phyloP scores from a whole-genome alignment of 805 yeast genomes.

The Ogataea paraovalis region DNA sequence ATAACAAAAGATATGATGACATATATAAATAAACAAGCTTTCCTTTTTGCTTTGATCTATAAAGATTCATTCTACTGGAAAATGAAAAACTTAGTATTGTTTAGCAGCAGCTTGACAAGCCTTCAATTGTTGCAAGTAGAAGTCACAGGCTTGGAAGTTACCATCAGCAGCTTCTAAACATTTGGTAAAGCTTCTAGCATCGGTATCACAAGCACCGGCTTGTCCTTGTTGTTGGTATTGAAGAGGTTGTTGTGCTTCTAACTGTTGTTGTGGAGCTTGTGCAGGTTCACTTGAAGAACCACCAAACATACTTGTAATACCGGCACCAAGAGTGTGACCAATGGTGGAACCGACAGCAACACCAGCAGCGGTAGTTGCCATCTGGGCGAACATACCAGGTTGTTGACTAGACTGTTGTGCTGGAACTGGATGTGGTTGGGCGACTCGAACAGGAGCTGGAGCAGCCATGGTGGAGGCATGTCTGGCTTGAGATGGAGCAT shows the following conservation, averaged over 20 bases:
- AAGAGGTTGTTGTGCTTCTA: slow-evolving; percentile 28
- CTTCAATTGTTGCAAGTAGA: slow-evolving; percentile 93
- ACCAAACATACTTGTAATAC: slow-evolving; percentile 83
- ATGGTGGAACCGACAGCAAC: slow-evolving; percentile 98
- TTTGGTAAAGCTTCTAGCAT: slow-evolving; percentile 92
- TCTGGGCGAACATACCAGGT: slow-evolving; percentile 92
- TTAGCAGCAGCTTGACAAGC: slow-evolving; percentile 95
- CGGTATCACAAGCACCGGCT: slow-evolving; percentile 73
- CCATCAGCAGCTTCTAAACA: slow-evolving; percentile 93
- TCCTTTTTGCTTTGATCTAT: not conserved
- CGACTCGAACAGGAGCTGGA: slow-evolving; percentile 34
- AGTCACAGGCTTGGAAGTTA: slow-evolving; percentile 95
- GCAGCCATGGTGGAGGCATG: slow-evolving; percentile 77
- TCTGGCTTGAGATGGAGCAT: slow-evolving; percentile 49
- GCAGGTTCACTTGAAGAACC: slow-evolving; percentile 52
- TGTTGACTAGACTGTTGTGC: slow-evolving; percentile 50
- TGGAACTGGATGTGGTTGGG: slow-evolving; percentile 47
- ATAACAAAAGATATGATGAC: no score
- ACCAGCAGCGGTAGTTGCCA: slow-evolving; percentile 99
- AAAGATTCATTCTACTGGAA: no score
- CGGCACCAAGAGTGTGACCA: slow-evolving; percentile 96
- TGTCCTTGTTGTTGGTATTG: slow-evolving; percentile 39
- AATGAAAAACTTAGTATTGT: slow-evolving; percentile 49
- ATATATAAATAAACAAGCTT: not conserved
- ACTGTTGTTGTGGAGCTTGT: not conserved